These are phyloP conservation scores for Alternaria ventricosa DNA, from an alignment of 2,329 filamentous ascomycete genomes.

Conservation along the genomic window DNA sequence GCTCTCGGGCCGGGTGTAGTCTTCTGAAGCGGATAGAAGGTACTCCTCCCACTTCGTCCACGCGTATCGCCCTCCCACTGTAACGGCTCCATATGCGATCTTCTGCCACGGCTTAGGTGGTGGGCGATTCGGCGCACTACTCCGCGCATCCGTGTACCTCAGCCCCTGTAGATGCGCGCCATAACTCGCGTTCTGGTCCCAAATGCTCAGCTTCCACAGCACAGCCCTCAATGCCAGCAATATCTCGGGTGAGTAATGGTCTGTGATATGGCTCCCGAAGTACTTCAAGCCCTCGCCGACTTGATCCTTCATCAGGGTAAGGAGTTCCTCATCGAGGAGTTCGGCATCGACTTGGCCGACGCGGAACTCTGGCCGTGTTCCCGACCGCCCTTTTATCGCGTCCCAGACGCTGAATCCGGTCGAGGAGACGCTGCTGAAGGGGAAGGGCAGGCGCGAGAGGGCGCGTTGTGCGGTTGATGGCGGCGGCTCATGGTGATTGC, in stretches of 20 bases:
- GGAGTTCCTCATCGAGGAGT: slow-evolving; percentile 88
- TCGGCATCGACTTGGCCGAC: slow-evolving; percentile 97
- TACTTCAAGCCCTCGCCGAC: slow-evolving; percentile 89
- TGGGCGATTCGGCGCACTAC: slow-evolving; percentile 58
- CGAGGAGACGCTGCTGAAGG: slow-evolving; percentile 65
- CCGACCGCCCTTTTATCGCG: slow-evolving; percentile 73
- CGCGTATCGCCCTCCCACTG: slow-evolving; percentile 84
- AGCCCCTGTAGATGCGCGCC: slow-evolving; percentile 92
- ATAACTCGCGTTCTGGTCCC: slow-evolving; percentile 96
- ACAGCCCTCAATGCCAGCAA: slow-evolving; percentile 75
- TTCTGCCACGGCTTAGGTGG: slow-evolving; percentile 85
- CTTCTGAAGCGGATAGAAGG: slow-evolving; percentile 77
- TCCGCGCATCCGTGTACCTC: slow-evolving; percentile 84
- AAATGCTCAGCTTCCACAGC: slow-evolving; percentile 93
- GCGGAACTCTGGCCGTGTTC: slow-evolving; percentile 83
- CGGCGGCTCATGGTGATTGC: slow-evolving; percentile 54
- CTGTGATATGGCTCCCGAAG: slow-evolving; percentile 75
- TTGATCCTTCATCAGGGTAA: slow-evolving; percentile 84
- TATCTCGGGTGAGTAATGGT: slow-evolving; percentile 90
- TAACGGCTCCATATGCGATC: slow-evolving; percentile 79
- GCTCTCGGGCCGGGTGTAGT: slow-evolving; percentile 65
- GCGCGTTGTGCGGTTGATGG: slow-evolving; percentile 49
- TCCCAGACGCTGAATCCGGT: slow-evolving; percentile 69
- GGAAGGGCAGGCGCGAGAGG: slow-evolving; percentile 54
- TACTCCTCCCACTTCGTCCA: slow-evolving; percentile 94